Conservation (phyloP, 805 yeast species). For the Lipomyces sp. region DNA sequence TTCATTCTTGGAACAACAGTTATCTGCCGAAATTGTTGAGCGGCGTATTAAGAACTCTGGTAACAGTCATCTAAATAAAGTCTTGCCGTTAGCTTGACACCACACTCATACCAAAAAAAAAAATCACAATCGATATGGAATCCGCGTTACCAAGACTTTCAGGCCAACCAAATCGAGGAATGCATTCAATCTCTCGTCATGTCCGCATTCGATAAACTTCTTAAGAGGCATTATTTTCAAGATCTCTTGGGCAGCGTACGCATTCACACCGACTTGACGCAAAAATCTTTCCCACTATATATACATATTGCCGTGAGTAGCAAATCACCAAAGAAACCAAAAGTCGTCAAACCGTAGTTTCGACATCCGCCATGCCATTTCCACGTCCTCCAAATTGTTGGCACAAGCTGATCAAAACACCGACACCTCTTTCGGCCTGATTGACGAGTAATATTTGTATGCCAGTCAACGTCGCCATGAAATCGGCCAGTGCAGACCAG, state of each 20-base stretch:
- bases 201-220: constrained; percentile 11
- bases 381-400: constrained; percentile 21
- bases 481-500: constrained; percentile 20
- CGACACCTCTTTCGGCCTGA: neutral
- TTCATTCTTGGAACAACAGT: neutral
- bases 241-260: constrained; percentile 27
- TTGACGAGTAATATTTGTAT: neutral
- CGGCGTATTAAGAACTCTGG: constrained; percentile 11
- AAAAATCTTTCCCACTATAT: constrained; percentile 29
- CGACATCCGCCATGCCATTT: constrained; percentile 25
- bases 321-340: neutral
- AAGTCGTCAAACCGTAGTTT: constrained; percentile 26
- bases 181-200: constrained; percentile 11
- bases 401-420: constrained; percentile 11
- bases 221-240: constrained; percentile 9
- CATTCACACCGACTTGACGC: constrained; percentile 19
- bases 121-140: neutral
- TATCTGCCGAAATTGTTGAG: neutral
- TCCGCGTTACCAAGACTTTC: constrained; percentile 18
- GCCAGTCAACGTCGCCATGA: constrained; percentile 15
- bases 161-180: constrained; percentile 18
- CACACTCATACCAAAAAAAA: neutral
- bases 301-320: neutral
- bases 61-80: neutral
- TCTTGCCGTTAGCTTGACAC: neutral